A percentile compares a stretch with the other conserved stretches of the same genome.
These are phyloP conservation scores for Paramecium biaurelia DNA, from an alignment of 73 alveolate genomes.

Conservation along the genomic window DNA sequence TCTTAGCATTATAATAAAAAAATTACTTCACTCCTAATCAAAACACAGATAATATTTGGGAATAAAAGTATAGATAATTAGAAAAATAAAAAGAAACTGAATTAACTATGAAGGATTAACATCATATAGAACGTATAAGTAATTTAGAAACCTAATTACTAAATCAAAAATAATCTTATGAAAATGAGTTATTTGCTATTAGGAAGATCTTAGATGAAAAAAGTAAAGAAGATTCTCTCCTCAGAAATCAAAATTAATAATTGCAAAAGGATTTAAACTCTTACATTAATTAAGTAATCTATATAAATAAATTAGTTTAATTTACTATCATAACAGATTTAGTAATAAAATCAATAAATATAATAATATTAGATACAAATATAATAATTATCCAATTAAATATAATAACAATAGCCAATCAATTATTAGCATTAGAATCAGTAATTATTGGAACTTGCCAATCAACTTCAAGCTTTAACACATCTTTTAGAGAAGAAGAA, in stretches of 20 bases:
- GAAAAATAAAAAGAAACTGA: constrained; percentile 41
- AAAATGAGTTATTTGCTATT: not conserved
- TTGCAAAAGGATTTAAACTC: not conserved
- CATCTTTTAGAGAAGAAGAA: not conserved
- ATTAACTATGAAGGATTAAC: not conserved
- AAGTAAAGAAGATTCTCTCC: not conserved
- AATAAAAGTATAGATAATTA: constrained; percentile 10
- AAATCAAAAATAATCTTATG: not conserved
- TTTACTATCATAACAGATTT: not conserved
- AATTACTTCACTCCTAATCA: not conserved
- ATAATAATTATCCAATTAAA: not conserved
- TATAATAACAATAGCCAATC: not conserved
- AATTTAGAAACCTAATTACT: not conserved
- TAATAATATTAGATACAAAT: not conserved
- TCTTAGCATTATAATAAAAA: not conserved
- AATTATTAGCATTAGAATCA: not conserved
- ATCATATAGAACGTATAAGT: not conserved
- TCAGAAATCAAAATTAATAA: not conserved
- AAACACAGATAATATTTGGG: not conserved
- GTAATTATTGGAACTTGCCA: not conserved
- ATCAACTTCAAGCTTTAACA: not conserved
- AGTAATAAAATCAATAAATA: not conserved
- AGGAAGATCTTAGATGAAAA: not conserved
- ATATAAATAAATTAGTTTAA: not conserved
- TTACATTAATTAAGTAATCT: not conserved